These are phyloP conservation scores for Passiflora organensis DNA, from an alignment of 345 rosid genomes.

Conservation along the genomic window DNA sequence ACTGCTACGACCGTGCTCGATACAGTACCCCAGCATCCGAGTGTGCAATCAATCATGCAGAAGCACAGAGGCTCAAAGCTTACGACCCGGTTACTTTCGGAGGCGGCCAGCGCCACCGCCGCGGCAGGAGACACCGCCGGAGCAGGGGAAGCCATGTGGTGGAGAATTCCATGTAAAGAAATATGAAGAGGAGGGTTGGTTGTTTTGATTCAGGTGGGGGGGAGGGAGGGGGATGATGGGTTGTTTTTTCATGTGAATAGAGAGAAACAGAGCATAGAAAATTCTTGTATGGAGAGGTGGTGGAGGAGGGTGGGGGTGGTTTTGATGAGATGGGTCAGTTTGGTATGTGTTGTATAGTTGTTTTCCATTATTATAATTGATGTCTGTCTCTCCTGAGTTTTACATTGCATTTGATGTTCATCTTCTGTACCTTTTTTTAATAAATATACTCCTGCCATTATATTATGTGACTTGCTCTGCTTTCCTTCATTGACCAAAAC, in stretches of 20 bases:
- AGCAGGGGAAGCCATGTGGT: slow-evolving; percentile 25
- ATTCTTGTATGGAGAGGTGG: slow-evolving; percentile 5
- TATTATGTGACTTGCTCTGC: background rate
- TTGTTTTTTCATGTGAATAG: slow-evolving; percentile 34
- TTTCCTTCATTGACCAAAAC: too few relatives aligned
- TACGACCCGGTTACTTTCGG: slow-evolving; percentile 88
- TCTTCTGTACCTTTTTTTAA: slow-evolving; percentile 8
- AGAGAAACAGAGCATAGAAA: slow-evolving; percentile 24
- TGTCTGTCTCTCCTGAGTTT: slow-evolving; percentile 17
- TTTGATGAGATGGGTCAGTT: slow-evolving; percentile 3
- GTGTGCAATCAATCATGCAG: slow-evolving; percentile 54
- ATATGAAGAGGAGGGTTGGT: too few relatives aligned
- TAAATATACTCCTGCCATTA: too few relatives aligned
- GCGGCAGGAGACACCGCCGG: slow-evolving; percentile 20
- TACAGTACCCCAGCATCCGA: slow-evolving; percentile 64
- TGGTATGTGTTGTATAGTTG: slow-evolving; percentile 34
- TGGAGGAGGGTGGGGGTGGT: background rate
- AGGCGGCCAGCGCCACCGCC: slow-evolving; percentile 21
- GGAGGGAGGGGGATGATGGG: background rate
- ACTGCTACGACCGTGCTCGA: slow-evolving; percentile 76
- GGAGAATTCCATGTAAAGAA: slow-evolving; percentile 7
- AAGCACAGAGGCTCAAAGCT: slow-evolving; percentile 50
- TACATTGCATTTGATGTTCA: slow-evolving; percentile 30
- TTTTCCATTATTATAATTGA: slow-evolving; percentile 31
- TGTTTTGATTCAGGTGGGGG: slow-evolving; percentile 16